Evolutionary conservation across 768 basidiomycete species (phyloP), one percentile per base, ranked within the genome.

Genomic region (Melanogaster broomeanus): DNA sequence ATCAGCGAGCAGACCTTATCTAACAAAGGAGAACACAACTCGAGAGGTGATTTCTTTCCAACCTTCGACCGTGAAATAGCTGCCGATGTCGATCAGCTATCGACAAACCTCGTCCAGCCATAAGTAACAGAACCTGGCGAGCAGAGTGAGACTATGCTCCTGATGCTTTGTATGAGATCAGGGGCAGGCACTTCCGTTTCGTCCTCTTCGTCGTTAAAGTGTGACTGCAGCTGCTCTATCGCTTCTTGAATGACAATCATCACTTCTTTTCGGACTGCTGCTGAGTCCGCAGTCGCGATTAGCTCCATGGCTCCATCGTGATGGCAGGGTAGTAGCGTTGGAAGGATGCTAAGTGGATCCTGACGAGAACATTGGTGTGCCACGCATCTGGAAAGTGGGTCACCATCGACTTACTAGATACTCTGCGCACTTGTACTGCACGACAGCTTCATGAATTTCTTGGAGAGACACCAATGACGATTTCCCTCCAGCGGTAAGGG

Each of bases 261-360:
- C 21, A 72, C 53, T 56, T 79, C 77, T 51, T 78, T n/a, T 79
- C 0, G 72, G 68, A 45, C 66, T 78, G 13, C 57, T 58, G 3
- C 61, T 45, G 34, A 54, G 42, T 3, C 67, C 67, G 24, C 77
- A 67, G 13, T 60, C 21, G n/a, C 49, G 56, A 77, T 55, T 22
- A 80, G n/a, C 22, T 64, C 63, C 21, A 58, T 55, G 16, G 72
- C 66, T 1, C 65, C 65, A 19, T 68, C 59, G 6, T 57, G 56
- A n/a, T 45, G 21, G 22, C 62, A 69, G 7, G 72, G 59, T 12
- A 78, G 53, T 12, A 79, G 55, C 7, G 52, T 31, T 2, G 75
- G 74, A 24, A 79, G 58, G 21, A 77, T 34, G 3, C 63, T 60
- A 28, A 79, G 63, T 10, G 73, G 69, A 31, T 79, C 77, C 77